phyloP scores from a whole-genome alignment of 2,329 filamentous ascomycete genomes.

The Diaporthe velutina region DNA sequence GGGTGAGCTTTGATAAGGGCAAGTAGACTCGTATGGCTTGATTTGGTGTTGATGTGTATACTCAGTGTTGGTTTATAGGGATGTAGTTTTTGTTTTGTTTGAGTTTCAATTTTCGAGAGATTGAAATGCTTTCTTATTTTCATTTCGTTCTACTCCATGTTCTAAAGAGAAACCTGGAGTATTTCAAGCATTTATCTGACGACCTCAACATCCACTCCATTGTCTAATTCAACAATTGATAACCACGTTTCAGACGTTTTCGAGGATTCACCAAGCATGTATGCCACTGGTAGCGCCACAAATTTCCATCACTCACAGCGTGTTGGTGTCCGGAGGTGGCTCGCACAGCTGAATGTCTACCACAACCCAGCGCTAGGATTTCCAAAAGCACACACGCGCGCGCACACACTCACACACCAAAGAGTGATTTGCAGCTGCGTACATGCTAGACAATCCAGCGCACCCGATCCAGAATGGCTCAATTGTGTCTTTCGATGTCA shows the following conservation, averaged over 20 bases:
- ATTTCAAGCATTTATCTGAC: not conserved
- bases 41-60: not conserved
- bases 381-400: not conserved
- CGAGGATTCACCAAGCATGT: not conserved
- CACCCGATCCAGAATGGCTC: not conserved
- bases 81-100: not conserved
- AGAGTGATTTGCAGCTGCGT: not conserved
- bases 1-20: not conserved
- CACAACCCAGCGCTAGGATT: not conserved
- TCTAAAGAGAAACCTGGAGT: not conserved
- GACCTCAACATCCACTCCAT: rapidly evolving
- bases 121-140: not conserved
- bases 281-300: not conserved
- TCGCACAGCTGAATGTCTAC: not conserved
- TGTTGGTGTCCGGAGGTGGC: not conserved
- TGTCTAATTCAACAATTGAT: not conserved
- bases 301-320: not conserved
- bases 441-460: not conserved
- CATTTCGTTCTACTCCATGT: too few species aligned
- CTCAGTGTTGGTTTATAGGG: not conserved
- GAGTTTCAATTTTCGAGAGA: not conserved
- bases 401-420: not conserved
- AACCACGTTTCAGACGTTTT: not conserved
- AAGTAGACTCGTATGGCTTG: too few species aligned
- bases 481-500: not conserved